phyloP scores from a whole-genome alignment of 805 yeast species.

The Ogataea saltuana region DNA sequence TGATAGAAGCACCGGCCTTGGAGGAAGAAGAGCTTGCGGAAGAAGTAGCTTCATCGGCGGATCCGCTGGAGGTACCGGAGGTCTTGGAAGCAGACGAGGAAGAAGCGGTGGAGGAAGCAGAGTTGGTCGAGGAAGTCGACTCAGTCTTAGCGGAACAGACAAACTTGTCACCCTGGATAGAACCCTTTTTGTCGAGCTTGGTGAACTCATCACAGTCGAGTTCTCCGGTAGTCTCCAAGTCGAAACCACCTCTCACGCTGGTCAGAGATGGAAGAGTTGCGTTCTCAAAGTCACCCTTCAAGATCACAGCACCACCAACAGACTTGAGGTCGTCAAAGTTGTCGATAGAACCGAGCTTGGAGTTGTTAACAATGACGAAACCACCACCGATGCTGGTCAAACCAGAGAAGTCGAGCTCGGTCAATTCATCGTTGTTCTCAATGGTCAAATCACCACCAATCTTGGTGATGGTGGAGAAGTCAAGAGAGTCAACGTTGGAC shows the following conservation, averaged over 20 bases:
- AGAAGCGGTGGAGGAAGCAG: constrained; percentile 27
- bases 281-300: constrained; percentile 77
- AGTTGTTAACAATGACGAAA: constrained; percentile 84
- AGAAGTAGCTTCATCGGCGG: constrained; percentile 38
- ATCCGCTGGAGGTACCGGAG: constrained; percentile 29
- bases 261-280: constrained; percentile 73
- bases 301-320: constrained; percentile 85
- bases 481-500: constrained; percentile 61
- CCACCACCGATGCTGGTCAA: constrained; percentile 89
- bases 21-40: constrained; percentile 30
- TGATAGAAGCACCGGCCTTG: constrained; percentile 30
- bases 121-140: constrained; percentile 42
- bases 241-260: constrained; percentile 91
- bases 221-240: constrained; percentile 70
- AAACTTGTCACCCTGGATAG: constrained; percentile 87
- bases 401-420: constrained; percentile 64
- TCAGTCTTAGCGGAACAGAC: constrained; percentile 65
- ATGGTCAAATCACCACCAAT: constrained; percentile 85
- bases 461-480: constrained; percentile 52
- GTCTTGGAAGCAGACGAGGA: constrained; percentile 27
- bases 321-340: constrained; percentile 74
- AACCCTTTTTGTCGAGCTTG: constrained; percentile 70
- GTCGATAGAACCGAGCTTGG: constrained; percentile 59
- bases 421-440: constrained; percentile 70
- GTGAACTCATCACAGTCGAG: constrained; percentile 81